Base-by-base conservation (phyloP, 306 rosid genomes). In the Begonia masoniana region DNA sequence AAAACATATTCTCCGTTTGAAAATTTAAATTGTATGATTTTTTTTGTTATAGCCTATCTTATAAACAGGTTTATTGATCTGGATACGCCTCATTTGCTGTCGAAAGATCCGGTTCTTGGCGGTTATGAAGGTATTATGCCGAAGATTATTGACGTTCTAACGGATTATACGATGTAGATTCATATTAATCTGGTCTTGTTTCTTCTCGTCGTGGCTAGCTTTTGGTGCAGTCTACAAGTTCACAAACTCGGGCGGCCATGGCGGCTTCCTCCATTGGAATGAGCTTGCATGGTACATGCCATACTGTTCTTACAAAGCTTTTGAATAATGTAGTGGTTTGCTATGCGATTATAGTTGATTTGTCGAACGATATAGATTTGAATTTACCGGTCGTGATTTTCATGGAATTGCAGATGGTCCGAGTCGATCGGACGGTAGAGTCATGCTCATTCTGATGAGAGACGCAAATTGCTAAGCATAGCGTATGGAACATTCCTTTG, bases 211-310 rank as follows among this genome's bases (percentile, higher is more conserved):
- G 47, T 69, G 60, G 67, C 66, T 62, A 83, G 94, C 77, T 69
- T 65, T 79, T 9, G 96, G 94, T 71, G 70, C 91, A 7, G 78
- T 80, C 15, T 87, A 87, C 51, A 71, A 69, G 77, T 81, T 81
- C 70, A 70, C 71, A 70, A 87, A 87, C 62, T 65, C 87, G 13
- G 74, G 82, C 72, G 96, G 94, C 71, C 84, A 87, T 59, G 96
- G 96, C 48, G 96, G 91, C 60, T 87, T 81, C 63, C 94, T 83
- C 68, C 96, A 81, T 13, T 87, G 96, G 96, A 81, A 76, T 63
- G 78, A 80, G 55, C 41, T 83, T 74, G 79, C 77, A 10, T 78
- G 70, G 94, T 75, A 74, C 68, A 81, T 55, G 41, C 2, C 36
- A 51, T 21, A 21, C 24, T 21, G 4, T 21, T 21, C 24, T 21